phyloP scores from a whole-genome alignment of 2,329 filamentous ascomycete species.

The Colletotrichum aenigma region DNA sequence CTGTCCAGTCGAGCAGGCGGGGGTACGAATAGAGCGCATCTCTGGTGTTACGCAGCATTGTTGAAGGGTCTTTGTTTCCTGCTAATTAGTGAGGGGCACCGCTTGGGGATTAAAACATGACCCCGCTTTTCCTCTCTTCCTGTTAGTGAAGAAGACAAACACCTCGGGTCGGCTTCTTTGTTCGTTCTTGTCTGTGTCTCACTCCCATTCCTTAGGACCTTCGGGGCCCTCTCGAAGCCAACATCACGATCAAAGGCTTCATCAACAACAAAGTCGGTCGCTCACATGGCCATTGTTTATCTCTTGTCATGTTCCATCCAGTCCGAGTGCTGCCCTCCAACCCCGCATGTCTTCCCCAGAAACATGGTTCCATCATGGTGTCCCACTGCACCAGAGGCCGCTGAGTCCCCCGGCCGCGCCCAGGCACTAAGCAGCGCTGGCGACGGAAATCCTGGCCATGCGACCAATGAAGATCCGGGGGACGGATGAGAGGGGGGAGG shows the following conservation, averaged over 20 bases:
- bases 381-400: neutral
- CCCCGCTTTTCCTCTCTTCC: neutral
- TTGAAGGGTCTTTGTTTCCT: neutral
- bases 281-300: conserved; percentile 3
- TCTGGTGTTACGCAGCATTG: neutral
- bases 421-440: neutral
- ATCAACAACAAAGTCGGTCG: neutral
- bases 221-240: neutral
- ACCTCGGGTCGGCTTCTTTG: neutral
- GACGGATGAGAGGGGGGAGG: neutral
- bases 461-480: neutral
- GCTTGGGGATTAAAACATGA: neutral
- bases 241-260: neutral
- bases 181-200: neutral
- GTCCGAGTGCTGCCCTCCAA: neutral
- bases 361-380: conserved; percentile 3
- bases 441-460: neutral
- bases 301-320: neutral
- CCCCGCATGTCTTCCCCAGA: conserved; percentile 17
- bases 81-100: neutral
- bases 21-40: neutral
- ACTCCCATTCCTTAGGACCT: neutral
- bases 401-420: neutral
- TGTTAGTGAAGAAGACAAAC: neutral
- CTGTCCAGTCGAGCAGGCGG: neutral